These are phyloP conservation scores for Metschnikowia sp. DNA, from an alignment of 805 yeast species.

Conservation along the genomic window DNA sequence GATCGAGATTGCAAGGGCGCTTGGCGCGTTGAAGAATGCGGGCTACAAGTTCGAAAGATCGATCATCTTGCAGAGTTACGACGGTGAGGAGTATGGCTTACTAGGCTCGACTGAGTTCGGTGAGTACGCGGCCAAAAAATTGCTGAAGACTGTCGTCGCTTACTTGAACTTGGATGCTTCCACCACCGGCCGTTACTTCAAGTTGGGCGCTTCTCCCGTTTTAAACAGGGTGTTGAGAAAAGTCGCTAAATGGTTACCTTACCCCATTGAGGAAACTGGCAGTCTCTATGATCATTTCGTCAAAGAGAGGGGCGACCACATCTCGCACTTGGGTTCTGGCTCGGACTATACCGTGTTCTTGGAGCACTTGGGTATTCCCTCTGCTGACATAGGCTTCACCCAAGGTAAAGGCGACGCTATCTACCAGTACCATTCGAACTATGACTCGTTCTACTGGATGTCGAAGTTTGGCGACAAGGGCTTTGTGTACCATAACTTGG, in stretches of 20 bases:
- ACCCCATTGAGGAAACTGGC: constrained; percentile 14
- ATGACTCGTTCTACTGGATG: constrained; percentile 58
- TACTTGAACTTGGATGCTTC: constrained; percentile 70
- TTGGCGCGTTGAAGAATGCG: constrained; percentile 46
- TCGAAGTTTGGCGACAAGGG: constrained; percentile 49
- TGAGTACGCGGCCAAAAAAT: constrained; percentile 49
- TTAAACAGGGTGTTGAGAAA: constrained; percentile 42
- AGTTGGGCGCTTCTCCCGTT: constrained; percentile 54
- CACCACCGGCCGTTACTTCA: constrained; percentile 49
- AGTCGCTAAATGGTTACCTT: constrained; percentile 27
- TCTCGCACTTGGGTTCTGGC: constrained; percentile 26
- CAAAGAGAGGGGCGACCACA: constrained; percentile 26
- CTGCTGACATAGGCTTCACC: constrained; percentile 39
- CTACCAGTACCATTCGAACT: constrained; percentile 56
- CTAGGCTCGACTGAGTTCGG: constrained; percentile 79
- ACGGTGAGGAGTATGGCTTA: constrained; percentile 72
- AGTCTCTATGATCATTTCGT: constrained; percentile 48
- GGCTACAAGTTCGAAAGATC: constrained; percentile 78
- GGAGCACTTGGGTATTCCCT: constrained; percentile 64
- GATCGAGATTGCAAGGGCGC: constrained; percentile 60
- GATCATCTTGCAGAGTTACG: constrained; percentile 73
- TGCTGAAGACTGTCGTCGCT: constrained; percentile 54
- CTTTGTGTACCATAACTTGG: constrained; percentile 49
- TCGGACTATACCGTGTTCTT: constrained; percentile 60
- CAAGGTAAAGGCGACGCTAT: constrained; percentile 44